phyloP scores from a whole-genome alignment of 805 yeast species.

The Diddensiella caesifluorescens region DNA sequence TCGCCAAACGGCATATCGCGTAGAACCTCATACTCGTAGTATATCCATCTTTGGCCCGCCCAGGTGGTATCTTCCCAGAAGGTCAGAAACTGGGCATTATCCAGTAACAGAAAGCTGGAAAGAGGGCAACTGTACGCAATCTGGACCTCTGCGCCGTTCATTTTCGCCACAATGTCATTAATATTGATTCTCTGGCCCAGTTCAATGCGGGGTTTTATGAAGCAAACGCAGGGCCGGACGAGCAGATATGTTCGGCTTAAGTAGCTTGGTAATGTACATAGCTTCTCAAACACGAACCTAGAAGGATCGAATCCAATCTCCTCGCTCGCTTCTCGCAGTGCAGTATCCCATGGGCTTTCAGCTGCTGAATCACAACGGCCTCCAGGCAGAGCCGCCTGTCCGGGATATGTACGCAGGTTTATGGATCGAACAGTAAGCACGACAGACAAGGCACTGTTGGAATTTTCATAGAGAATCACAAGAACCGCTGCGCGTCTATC shows the following conservation, averaged over 20 bases:
- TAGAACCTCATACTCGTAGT: slow-evolving; percentile 11
- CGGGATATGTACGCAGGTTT: slow-evolving; percentile 61
- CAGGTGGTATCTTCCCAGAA: slow-evolving; percentile 1
- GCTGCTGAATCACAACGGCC: slow-evolving; percentile 59
- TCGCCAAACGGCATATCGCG: slow-evolving; percentile 3
- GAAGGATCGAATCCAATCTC: slow-evolving; percentile 65
- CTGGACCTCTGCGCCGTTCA: slow-evolving; percentile 17
- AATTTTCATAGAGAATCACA: slow-evolving; percentile 57
- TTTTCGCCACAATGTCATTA: slow-evolving; percentile 9
- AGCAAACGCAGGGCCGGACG: slow-evolving; percentile 61
- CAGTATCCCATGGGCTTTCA: slow-evolving; percentile 46
- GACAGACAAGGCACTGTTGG: slow-evolving; percentile 52
- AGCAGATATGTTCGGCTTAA: slow-evolving; percentile 68
- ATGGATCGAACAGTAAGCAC: slow-evolving; percentile 68
- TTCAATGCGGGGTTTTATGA: slow-evolving; percentile 27
- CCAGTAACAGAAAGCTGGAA: slow-evolving; percentile 4
- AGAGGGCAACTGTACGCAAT: slow-evolving; percentile 14
- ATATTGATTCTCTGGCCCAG: slow-evolving; percentile 5
- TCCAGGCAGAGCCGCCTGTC: slow-evolving; percentile 82
- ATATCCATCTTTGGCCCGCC: slow-evolving; percentile 13
- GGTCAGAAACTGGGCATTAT: slow-evolving; percentile 3
- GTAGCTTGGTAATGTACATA: slow-evolving; percentile 62
- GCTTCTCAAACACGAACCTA: slow-evolving; percentile 50
- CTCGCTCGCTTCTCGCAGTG: slow-evolving; percentile 72
- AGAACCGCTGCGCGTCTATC: slow-evolving; percentile 65